Evolutionary conservation across 352 stramenopile genomes (phyloP).

Genomic region (Peronospora destructor): DNA sequence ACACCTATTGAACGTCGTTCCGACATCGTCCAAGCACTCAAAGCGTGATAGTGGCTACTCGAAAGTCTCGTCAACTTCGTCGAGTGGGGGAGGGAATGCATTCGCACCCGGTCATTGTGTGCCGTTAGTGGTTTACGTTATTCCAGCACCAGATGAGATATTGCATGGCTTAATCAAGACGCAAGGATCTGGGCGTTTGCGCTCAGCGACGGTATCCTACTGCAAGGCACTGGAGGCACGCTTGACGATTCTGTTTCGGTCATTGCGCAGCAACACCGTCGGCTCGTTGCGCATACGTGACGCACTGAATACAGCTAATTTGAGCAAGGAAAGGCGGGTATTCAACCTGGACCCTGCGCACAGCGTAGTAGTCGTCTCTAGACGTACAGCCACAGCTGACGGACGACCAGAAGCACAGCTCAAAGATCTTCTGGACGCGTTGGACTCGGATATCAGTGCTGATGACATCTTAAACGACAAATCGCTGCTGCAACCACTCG

Average conservation of each 20-base stretch:
- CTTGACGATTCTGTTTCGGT: conserved; percentile 45
- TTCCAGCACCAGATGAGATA: conserved; percentile 49
- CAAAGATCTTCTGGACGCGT: conserved; percentile 33
- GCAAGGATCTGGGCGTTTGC: conserved; percentile 21
- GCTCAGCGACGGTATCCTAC: conserved; percentile 44
- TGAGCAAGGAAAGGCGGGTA: conserved; percentile 60
- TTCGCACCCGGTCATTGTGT: conserved; percentile 59
- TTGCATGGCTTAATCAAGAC: conserved; percentile 27
- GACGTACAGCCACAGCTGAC: conserved; percentile 20
- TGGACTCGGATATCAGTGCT: conserved; percentile 28
- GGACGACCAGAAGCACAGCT: conserved; percentile 35
- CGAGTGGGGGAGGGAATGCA: conserved; percentile 22
- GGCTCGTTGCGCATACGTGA: conserved; percentile 53
- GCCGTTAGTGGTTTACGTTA: conserved; percentile 53
- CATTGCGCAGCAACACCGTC: conserved; percentile 45
- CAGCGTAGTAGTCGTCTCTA: conserved; percentile 55
- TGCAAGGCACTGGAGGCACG: conserved; percentile 55
- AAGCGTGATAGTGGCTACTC: conserved; percentile 25
- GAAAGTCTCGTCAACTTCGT: conserved; percentile 16
- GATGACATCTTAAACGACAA: conserved; percentile 18
- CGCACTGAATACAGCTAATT: conserved; percentile 36
- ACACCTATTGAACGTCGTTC: conserved; percentile 35
- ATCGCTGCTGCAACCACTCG: conserved; percentile 37
- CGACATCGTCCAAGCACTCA: conserved; percentile 29
- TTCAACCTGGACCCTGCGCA: conserved; percentile 68